A percentile compares a stretch with the other conserved stretches of the same genome.
These are phyloP conservation scores for Hypomyces rosellus DNA, from an alignment of 2,329 filamentous ascomycete genomes.

Conservation along the genomic window DNA sequence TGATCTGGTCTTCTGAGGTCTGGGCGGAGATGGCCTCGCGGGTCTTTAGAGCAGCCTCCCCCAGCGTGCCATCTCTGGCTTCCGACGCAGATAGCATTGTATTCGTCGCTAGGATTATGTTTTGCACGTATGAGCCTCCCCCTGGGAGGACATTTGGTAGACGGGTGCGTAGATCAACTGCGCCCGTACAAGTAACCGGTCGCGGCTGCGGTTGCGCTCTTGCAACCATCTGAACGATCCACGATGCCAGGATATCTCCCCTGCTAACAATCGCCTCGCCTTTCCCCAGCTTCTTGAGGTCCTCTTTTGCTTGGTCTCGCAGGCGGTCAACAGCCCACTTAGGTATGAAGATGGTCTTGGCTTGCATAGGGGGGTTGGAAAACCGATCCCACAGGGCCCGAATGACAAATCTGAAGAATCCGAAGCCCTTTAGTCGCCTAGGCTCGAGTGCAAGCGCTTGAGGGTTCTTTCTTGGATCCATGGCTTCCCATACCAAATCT, in stretches of 20 bases:
- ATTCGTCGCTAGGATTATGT: constrained; percentile 16
- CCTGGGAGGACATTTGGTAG: constrained; percentile 9
- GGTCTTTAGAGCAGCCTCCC: constrained; percentile 21
- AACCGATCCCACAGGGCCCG: not conserved
- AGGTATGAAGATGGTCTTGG: not conserved
- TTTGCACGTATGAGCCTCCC: constrained; percentile 21
- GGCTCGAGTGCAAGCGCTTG: not conserved
- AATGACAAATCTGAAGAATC: not conserved
- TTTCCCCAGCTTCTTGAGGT: not conserved
- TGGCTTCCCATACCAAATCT: not conserved
- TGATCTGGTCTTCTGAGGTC: constrained; percentile 26
- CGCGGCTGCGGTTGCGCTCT: not conserved
- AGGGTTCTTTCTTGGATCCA: not conserved
- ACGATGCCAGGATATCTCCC: not conserved
- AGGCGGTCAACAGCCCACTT: not conserved
- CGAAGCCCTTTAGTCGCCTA: not conserved
- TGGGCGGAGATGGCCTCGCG: constrained; percentile 30
- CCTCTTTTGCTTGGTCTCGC: not conserved
- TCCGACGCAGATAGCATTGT: constrained; percentile 17
- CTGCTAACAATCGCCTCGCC: not conserved
- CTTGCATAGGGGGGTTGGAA: not conserved
- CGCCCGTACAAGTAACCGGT: constrained; percentile 18
- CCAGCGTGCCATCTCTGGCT: constrained; percentile 20
- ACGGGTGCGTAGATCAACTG: constrained; percentile 22
- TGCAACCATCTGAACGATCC: not conserved